Percentiles rank a stretch among this genome's conserved stretches.
Evolutionary conservation across 768 basidiomycete species (phyloP).

Genomic region (Boletus bicolor): DNA sequence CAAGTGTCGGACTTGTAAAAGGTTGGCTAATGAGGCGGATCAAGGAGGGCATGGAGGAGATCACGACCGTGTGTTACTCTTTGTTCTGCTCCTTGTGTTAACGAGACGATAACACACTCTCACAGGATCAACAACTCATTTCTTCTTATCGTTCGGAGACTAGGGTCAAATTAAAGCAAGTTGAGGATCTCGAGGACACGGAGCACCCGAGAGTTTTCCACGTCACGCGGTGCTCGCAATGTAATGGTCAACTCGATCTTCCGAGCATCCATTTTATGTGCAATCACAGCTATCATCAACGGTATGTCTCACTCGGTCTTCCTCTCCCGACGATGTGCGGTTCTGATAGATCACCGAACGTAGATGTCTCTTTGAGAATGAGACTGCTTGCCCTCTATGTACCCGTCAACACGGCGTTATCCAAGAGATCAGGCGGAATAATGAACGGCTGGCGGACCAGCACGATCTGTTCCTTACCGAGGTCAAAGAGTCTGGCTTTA

Average conservation of each 20-base stretch:
- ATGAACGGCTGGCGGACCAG: constrained; percentile 78
- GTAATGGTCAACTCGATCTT: constrained; percentile 85
- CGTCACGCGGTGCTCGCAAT: constrained; percentile 88
- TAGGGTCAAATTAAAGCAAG: constrained; percentile 71
- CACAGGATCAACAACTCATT: constrained; percentile 81
- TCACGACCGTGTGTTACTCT: constrained; percentile 63
- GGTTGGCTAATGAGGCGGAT: constrained; percentile 86
- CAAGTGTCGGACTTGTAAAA: constrained; percentile 89
- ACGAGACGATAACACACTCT: background rate
- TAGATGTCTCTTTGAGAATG: constrained; percentile 87
- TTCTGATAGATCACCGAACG: background rate
- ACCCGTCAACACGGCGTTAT: constrained; percentile 85
- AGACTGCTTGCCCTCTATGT: constrained; percentile 87
- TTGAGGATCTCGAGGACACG: constrained; percentile 75
- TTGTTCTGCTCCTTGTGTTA: background rate
- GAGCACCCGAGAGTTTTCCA: constrained; percentile 87
- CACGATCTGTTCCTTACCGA: constrained; percentile 78
- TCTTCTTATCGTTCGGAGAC: constrained; percentile 89
- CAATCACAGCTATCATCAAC: constrained; percentile 93
- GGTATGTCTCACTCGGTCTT: constrained; percentile 35
- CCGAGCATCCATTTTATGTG: constrained; percentile 98
- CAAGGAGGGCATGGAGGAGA: constrained; percentile 66
- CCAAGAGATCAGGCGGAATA: constrained; percentile 84
- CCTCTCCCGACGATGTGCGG: background rate
- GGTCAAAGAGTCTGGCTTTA: constrained; percentile 68